Evolutionary conservation across 1,139 yeast species (phyloP).

Genomic region (Yamadazyma siamensis): DNA sequence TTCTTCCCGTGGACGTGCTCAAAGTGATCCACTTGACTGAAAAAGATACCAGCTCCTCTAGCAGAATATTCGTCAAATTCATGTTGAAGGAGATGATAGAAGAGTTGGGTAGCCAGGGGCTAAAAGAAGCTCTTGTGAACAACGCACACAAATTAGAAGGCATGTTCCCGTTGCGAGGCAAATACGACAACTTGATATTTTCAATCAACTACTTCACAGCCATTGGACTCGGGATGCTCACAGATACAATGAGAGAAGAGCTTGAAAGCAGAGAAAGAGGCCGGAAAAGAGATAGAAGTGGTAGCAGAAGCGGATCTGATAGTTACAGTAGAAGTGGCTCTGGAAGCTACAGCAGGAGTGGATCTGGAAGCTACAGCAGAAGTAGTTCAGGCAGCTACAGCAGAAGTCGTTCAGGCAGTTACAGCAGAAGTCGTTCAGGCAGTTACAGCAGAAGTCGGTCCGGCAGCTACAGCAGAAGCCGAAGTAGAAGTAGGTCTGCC

Average conservation of each 20-base stretch:
- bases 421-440: constrained; percentile 14
- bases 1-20: constrained; percentile 53
- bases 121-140: constrained; percentile 48
- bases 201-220: constrained; percentile 92
- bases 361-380: constrained; percentile 12
- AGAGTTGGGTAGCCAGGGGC: constrained; percentile 61
- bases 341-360: constrained; percentile 10
- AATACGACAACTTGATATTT: constrained; percentile 65
- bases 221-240: constrained; percentile 79
- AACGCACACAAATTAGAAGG: constrained; percentile 48
- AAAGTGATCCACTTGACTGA: constrained; percentile 62
- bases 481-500: constrained; percentile 3
- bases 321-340: constrained; percentile 17
- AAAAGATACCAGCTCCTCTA: constrained; percentile 70
- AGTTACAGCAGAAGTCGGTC: constrained; percentile 13
- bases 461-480: constrained; percentile 9
- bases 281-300: constrained; percentile 18
- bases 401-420: constrained; percentile 11
- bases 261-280: constrained; percentile 26
- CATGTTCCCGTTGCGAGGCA: constrained; percentile 43
- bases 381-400: constrained; percentile 13
- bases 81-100: constrained; percentile 77
- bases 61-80: constrained; percentile 78
- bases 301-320: constrained; percentile 14
- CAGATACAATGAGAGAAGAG: constrained; percentile 74